Conservation (phyloP, 495 filamentous ascomycete genomes). For the Aspergillus olivimuriae region DNA sequence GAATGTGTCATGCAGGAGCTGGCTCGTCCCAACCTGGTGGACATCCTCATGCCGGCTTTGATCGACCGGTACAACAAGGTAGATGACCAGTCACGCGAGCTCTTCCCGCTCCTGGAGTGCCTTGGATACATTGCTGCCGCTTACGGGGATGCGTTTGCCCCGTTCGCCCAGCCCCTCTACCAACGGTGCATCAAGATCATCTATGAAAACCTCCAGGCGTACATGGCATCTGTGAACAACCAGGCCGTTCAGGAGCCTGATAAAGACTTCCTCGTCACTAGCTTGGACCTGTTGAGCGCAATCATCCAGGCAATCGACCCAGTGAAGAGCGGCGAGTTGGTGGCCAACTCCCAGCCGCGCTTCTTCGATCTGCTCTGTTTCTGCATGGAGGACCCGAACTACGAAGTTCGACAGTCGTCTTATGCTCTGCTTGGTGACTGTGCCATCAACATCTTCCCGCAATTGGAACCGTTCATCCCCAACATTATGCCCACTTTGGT, state of each 20-base stretch:
- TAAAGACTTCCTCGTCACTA: constrained; percentile 96
- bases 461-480: constrained; percentile 68
- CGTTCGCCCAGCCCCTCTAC: constrained; percentile 80
- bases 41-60: constrained; percentile 89
- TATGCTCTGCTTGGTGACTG: constrained; percentile 96
- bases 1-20: constrained; percentile 82
- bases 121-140: constrained; percentile 90
- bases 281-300: constrained; percentile 87
- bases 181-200: constrained; percentile 83
- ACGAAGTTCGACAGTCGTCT: constrained; percentile 92
- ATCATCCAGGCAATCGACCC: constrained; percentile 88
- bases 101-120: constrained; percentile 92
- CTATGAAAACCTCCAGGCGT: constrained; percentile 78
- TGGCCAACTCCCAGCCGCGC: constrained; percentile 63
- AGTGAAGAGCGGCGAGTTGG: constrained; percentile 65
- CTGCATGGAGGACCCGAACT: constrained; percentile 88
- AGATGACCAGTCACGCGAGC: constrained; percentile 80
- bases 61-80: constrained; percentile 86
- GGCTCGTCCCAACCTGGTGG: constrained; percentile 67
- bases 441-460: constrained; percentile 87
- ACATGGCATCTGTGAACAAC: constrained; percentile 57
- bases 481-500: constrained; percentile 72
- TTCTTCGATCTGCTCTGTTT: constrained; percentile 87
- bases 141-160: constrained; percentile 73
- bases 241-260: constrained; percentile 72